Conservation (phyloP, 192 early-diverging fungal genomes). For the Backusella westeae region DNA sequence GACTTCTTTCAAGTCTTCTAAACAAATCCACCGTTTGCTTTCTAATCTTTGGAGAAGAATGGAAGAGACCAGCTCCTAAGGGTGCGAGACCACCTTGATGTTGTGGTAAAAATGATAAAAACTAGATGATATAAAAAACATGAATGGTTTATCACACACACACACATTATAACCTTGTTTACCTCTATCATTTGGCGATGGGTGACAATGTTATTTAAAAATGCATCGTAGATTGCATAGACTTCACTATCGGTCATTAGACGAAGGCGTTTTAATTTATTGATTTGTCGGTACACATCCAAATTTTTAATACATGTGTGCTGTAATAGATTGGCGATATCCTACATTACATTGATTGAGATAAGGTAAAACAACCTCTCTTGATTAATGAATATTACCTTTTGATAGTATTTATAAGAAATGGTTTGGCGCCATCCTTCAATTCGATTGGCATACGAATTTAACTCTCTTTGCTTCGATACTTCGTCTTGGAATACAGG, state of each 20-base stretch:
- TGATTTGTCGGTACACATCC: conserved; percentile 70
- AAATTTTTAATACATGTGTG: conserved; percentile 57
- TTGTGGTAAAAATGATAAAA: conserved; percentile 71
- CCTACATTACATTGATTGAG: conserved; percentile 27
- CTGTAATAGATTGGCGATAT: conserved; percentile 57
- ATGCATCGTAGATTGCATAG: conserved; percentile 61
- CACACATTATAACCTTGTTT: neutral
- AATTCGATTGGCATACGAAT: conserved; percentile 70
- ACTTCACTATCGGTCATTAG: conserved; percentile 60
- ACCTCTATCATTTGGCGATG: conserved; percentile 81
- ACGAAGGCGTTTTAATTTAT: conserved; percentile 46
- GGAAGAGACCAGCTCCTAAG: conserved; percentile 79
- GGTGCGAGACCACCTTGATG: conserved; percentile 79
- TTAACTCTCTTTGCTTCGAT: conserved; percentile 63
- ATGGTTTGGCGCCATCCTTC: conserved; percentile 85
- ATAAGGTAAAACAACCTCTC: conserved; percentile 5
- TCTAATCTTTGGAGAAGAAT: conserved; percentile 65
- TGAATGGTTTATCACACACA: no score
- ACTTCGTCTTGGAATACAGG: conserved; percentile 68
- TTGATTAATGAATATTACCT: conserved; percentile 38
- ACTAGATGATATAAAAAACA: conserved; percentile 23
- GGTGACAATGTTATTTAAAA: conserved; percentile 62
- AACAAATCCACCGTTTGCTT: conserved; percentile 73
- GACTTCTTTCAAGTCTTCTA: conserved; percentile 65
- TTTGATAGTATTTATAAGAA: conserved; percentile 66